These are phyloP conservation scores for Naegleria gruberi DNA, from an alignment of 208 protist species.

Conservation along the genomic window DNA sequence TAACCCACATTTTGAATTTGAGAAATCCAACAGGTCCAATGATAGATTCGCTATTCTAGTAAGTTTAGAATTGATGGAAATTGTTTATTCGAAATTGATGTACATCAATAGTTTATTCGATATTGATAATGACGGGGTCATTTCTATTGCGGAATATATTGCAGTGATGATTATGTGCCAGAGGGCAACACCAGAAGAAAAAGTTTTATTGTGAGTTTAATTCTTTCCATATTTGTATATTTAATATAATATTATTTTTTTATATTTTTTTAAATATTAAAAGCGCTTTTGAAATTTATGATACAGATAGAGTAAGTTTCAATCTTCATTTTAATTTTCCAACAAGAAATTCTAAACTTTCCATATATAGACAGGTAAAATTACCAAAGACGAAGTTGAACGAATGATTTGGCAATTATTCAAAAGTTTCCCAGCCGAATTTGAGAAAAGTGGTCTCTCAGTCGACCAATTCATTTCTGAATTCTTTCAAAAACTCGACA, in stretches of 20 bases:
- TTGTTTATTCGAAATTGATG: no score
- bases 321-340: no score
- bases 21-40: not conserved
- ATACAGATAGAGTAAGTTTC: not conserved
- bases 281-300: not conserved
- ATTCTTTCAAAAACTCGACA: not conserved
- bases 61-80: no score
- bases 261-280: no score
- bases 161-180: not conserved
- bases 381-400: not conserved
- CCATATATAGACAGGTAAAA: not conserved
- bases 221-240: no score
- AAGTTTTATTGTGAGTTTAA: not conserved
- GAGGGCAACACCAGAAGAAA: not conserved
- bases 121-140: not conserved
- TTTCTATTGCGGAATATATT: not conserved
- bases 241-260: no score
- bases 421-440: not conserved
- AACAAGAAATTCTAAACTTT: no score
- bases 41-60: not conserved
- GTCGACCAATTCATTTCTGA: not conserved
- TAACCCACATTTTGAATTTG: not conserved
- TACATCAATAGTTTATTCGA: not conserved
- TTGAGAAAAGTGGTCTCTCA: not conserved
- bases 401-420: not conserved